Evolutionary conservation across 495 filamentous ascomycete species (phyloP).

Genomic region (Neurospora intermedia): DNA sequence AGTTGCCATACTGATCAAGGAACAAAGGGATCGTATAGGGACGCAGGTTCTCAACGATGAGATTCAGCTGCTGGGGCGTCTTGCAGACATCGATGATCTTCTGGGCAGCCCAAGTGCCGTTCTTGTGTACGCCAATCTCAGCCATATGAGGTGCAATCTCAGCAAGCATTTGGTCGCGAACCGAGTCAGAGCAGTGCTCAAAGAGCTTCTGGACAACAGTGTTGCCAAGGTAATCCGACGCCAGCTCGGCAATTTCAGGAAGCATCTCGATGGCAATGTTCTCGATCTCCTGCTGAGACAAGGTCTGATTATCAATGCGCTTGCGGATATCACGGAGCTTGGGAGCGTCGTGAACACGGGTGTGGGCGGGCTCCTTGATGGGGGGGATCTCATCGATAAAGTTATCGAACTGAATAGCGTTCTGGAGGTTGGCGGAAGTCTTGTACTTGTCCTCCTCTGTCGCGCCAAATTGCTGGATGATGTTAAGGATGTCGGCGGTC

Average conservation of each 20-base stretch:
- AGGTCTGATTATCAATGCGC: slow-evolving; percentile 88
- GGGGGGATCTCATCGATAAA: slow-evolving; percentile 82
- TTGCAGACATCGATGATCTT: slow-evolving; percentile 97
- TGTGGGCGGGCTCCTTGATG: slow-evolving; percentile 79
- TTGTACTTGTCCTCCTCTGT: slow-evolving; percentile 64
- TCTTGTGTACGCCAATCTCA: slow-evolving; percentile 97
- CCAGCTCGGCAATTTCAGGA: slow-evolving; percentile 86
- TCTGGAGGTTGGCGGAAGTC: slow-evolving; percentile 63
- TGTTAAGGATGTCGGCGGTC: slow-evolving; percentile 68
- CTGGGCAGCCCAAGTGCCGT: slow-evolving; percentile 97
- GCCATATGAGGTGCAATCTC: slow-evolving; percentile 86
- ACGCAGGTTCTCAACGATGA: slow-evolving; percentile 73
- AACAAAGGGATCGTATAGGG: slow-evolving; percentile 84
- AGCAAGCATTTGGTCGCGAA: slow-evolving; percentile 82
- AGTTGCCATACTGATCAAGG: slow-evolving; percentile 96
- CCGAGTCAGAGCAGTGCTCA: slow-evolving; percentile 82
- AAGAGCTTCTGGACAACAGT: slow-evolving; percentile 99
- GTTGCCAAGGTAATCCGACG: slow-evolving; percentile 94
- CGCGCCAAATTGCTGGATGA: slow-evolving; percentile 84
- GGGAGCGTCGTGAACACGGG: slow-evolving; percentile 85
- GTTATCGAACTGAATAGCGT: slow-evolving; percentile 58
- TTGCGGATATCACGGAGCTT: slow-evolving; percentile 94
- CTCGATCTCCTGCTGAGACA: slow-evolving; percentile 79
- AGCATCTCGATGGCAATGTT: slow-evolving; percentile 87
- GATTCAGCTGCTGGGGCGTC: slow-evolving; percentile 68